phyloP scores from a whole-genome alignment of 2,329 filamentous ascomycete species.

The Monosporascus sp. region DNA sequence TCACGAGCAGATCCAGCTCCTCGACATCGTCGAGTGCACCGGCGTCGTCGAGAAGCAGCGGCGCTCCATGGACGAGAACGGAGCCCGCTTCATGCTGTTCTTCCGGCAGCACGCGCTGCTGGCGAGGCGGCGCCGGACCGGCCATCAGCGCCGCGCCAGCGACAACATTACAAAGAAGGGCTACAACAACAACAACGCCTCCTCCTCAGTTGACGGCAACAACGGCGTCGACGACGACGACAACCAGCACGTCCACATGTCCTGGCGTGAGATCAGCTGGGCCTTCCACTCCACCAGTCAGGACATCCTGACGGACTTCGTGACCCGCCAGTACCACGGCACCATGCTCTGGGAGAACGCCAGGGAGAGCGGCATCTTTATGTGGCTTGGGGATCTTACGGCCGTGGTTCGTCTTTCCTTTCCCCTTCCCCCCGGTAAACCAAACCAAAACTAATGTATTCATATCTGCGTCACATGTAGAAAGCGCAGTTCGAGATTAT shows the following conservation, averaged over 20 bases:
- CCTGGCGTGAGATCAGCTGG: constrained; percentile 78
- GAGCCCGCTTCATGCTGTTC: constrained; percentile 79
- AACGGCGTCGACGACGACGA: no score
- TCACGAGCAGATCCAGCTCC: constrained; percentile 79
- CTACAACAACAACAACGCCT: no score
- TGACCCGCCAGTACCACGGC: constrained; percentile 72
- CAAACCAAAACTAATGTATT: neutral
- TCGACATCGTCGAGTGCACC: constrained; percentile 78
- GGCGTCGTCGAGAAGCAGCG: constrained; percentile 81
- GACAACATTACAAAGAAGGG: no score
- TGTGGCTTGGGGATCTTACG: constrained; percentile 80
- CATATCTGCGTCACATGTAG: constrained; percentile 32
- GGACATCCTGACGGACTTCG: constrained; percentile 81
- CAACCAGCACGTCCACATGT: constrained; percentile 47
- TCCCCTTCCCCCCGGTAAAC: constrained; percentile 3
- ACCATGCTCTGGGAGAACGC: constrained; percentile 81
- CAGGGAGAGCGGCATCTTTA: constrained; percentile 81
- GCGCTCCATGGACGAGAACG: constrained; percentile 85
- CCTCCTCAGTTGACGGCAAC: no score
- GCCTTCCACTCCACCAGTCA: constrained; percentile 81
- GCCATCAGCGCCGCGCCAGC: no score
- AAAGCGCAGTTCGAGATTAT: constrained; percentile 80
- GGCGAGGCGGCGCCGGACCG: no score
- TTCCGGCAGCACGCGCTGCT: constrained; percentile 75
- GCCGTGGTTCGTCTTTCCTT: constrained; percentile 53